Base-by-base conservation (phyloP, 495 filamentous ascomycete species). In the Xylaria palmicola region DNA sequence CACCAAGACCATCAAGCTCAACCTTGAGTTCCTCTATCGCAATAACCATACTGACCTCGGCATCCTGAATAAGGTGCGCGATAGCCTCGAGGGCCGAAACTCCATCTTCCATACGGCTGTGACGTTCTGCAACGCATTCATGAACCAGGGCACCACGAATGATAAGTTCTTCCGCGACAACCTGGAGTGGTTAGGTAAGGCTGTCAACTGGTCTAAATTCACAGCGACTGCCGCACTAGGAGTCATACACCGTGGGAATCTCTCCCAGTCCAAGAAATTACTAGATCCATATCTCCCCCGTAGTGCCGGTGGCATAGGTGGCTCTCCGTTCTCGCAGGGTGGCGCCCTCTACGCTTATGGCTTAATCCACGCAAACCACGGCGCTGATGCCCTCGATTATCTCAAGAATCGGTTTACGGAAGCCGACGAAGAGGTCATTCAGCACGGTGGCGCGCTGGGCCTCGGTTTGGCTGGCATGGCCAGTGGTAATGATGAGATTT, bases 121-220 rank as follows among this genome's bases (percentile, higher is more conserved):
- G 39, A 98, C 94, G 0, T 91, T 99, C 63, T 93, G 94, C 62
- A 97, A 97, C 71, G 95, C 92, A 12, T 98, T 99, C 74, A 99
- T 98, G 93, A 94, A 99, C 68, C 91, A 95, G n/a, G 95, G 95
- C 34, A 98, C 95, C 7, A 97, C 93, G 0, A 92, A 93, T 62
- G 95, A 98, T 73, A 91, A 89, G 66, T 99, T 98, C 79, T 97
- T 98, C 81, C 83, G 95, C 2, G 92, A 97, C 64, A 99, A 98
- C 62, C 75, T 99, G 27, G 95, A 99, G 51, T 99, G 95, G 95
- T 83, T 99, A 8, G 91, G 93, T 32, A 99, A 98, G 78, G 95
- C 95, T 44, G 91, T 98, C 15, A 99, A 99, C 77, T 99, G 95
- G 95, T 97, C 94, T 58, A 99, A 99, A 70, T 99, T 99, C 72